These are phyloP conservation scores for Verticillium nubilum DNA, from an alignment of 2,329 filamentous ascomycete genomes.

Conservation along the genomic window DNA sequence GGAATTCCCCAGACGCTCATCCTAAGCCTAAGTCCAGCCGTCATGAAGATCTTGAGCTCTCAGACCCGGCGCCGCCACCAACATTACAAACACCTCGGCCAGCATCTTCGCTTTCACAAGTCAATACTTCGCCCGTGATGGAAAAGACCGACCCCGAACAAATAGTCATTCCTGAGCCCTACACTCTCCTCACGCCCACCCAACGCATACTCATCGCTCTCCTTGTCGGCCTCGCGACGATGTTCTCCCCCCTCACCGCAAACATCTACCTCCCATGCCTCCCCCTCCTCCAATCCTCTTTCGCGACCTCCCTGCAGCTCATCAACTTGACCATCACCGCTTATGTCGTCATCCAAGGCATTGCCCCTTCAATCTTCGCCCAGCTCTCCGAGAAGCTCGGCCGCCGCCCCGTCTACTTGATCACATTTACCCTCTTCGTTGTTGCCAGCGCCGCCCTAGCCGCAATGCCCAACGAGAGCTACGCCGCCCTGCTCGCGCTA, in stretches of 20 bases:
- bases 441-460: slow-evolving; percentile 40
- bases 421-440: slow-evolving; percentile 36
- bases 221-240: slow-evolving; percentile 46
- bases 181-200: slow-evolving; percentile 20
- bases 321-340: background rate
- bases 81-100: too few species aligned
- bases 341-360: background rate
- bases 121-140: too few species aligned
- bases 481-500: slow-evolving; percentile 40
- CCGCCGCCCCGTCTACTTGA: slow-evolving; percentile 37
- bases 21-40: too few species aligned
- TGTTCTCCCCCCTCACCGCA: slow-evolving; percentile 42
- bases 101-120: too few species aligned
- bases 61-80: too few species aligned
- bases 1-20: too few species aligned
- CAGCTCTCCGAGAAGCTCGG: background rate
- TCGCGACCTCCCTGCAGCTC: slow-evolving; percentile 30
- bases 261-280: slow-evolving; percentile 41
- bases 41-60: too few species aligned
- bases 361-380: background rate
- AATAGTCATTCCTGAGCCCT: too few species aligned
- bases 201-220: slow-evolving; percentile 41
- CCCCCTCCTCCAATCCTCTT: slow-evolving; percentile 40
- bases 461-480: slow-evolving; percentile 29
- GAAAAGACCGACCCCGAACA: too few species aligned